These are phyloP conservation scores for Irpex lacteus DNA, from an alignment of 1,284 basidiomycete species.

Conservation along the genomic window DNA sequence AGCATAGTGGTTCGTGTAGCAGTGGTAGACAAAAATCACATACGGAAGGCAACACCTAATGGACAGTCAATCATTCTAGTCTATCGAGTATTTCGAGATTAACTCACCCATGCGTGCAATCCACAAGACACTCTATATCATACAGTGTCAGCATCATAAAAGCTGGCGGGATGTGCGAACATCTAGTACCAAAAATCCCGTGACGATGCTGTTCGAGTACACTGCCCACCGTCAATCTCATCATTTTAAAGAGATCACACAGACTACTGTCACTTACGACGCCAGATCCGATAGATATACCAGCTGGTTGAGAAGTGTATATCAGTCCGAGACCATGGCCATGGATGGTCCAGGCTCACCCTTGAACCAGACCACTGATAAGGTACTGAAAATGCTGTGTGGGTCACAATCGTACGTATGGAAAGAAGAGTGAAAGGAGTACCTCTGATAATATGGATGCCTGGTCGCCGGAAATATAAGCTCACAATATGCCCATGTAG, in stretches of 20 bases:
- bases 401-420: background rate
- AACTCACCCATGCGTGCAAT: background rate
- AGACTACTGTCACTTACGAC: background rate
- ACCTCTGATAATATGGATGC: background rate
- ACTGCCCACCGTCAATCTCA: background rate
- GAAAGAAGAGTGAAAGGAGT: background rate
- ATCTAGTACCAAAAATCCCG: background rate
- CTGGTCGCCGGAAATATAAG: background rate
- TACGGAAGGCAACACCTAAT: background rate
- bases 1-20: background rate
- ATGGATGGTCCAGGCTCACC: background rate
- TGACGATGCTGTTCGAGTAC: background rate
- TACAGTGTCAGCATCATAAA: background rate
- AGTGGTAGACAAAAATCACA: background rate
- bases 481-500: background rate
- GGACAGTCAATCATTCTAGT: background rate
- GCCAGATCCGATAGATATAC: background rate
- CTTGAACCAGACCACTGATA: conserved; percentile 5
- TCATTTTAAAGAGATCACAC: background rate
- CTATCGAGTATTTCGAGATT: background rate
- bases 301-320: background rate
- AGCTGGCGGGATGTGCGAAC: background rate
- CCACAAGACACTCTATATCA: background rate
- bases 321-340: background rate
- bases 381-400: background rate